Percentiles rank a stretch among this genome's conserved stretches.
Evolutionary conservation across 73 alveolate genomes (phyloP).

Genomic region (Halteria grandinella): DNA sequence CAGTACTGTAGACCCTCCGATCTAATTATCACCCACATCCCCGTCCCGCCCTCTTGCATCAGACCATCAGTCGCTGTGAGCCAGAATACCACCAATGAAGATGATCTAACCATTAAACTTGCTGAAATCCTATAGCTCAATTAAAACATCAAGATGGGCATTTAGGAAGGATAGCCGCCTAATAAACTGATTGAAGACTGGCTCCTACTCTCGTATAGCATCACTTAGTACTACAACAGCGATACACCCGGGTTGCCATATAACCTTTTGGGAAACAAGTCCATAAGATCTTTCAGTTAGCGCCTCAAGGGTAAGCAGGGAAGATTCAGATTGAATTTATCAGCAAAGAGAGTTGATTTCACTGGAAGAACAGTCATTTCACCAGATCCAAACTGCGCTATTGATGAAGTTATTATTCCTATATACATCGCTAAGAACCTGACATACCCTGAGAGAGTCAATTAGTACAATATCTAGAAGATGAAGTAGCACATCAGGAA

Average conservation of each 20-base stretch:
- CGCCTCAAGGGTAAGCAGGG: slow-evolving; percentile 99
- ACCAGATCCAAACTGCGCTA: slow-evolving; percentile 99
- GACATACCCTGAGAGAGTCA: slow-evolving; percentile 98
- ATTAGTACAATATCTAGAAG: slow-evolving; percentile 79
- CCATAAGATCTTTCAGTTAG: slow-evolving; percentile 92
- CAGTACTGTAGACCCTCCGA: slow-evolving; percentile 79
- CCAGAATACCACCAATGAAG: slow-evolving; percentile 86
- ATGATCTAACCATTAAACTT: slow-evolving; percentile 91
- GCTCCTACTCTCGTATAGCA: slow-evolving; percentile 74
- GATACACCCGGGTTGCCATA: slow-evolving; percentile 90
- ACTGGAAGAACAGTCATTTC: slow-evolving; percentile 99
- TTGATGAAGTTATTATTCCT: slow-evolving; percentile 98
- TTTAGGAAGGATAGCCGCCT: slow-evolving; percentile 71
- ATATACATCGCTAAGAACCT: slow-evolving; percentile 94
- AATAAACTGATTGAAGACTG: slow-evolving; percentile 80
- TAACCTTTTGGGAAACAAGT: slow-evolving; percentile 79
- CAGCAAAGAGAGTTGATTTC: slow-evolving; percentile 99
- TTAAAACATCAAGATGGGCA: slow-evolving; percentile 59
- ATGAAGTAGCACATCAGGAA: slow-evolving; percentile 82
- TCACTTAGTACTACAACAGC: slow-evolving; percentile 87
- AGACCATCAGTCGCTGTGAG: slow-evolving; percentile 84
- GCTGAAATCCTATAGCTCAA: slow-evolving; percentile 80
- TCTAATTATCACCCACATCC: slow-evolving; percentile 79
- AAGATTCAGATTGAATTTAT: slow-evolving; percentile 97
- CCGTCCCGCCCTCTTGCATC: slow-evolving; percentile 95